Percentiles rank a stretch among this genome's conserved stretches.
phyloP scores from a whole-genome alignment of 1,139 yeast species.

The Kodamaea fungicola region DNA sequence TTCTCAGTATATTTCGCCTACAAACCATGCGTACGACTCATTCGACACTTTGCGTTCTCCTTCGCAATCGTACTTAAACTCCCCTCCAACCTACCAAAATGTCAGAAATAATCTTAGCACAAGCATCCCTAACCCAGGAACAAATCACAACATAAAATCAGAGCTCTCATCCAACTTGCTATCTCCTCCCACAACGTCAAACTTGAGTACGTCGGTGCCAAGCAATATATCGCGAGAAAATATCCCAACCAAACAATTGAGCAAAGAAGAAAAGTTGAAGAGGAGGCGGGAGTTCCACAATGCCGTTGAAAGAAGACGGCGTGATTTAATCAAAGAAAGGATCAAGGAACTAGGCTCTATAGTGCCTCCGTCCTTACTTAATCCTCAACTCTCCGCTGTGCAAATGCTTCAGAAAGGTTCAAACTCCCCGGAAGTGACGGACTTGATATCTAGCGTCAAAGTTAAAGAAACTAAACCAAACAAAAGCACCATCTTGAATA shows the following conservation, averaged over 20 bases:
- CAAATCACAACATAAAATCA: conserved; percentile 13
- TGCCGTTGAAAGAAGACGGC: conserved; percentile 76
- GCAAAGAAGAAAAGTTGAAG: conserved; percentile 67
- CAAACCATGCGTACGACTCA: conserved; percentile 16
- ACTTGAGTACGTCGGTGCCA: conserved; percentile 18
- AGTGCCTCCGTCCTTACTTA: conserved; percentile 67
- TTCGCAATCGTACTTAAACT: conserved; percentile 29
- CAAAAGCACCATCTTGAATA: conserved; percentile 63
- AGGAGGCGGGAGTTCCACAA: conserved; percentile 76
- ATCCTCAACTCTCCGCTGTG: conserved; percentile 46
- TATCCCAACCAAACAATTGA: conserved; percentile 37
- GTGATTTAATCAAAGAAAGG: conserved; percentile 73
- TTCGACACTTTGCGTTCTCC: conserved; percentile 32
- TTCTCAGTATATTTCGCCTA: conserved; percentile 16
- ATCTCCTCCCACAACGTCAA: conserved; percentile 23
- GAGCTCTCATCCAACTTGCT: conserved; percentile 15
- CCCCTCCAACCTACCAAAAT: conserved; percentile 27
- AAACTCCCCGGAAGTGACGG: conserved; percentile 34
- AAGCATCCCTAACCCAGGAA: conserved; percentile 23
- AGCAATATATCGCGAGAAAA: conserved; percentile 9
- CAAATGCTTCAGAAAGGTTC: conserved; percentile 43
- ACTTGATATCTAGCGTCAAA: conserved; percentile 35
- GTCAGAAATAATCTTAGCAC: conserved; percentile 25
- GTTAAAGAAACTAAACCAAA: conserved; percentile 70
- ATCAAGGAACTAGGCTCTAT: conserved; percentile 68